A percentile compares a stretch with the other conserved stretches of the same genome.
phyloP scores from a whole-genome alignment of 73 alveolate genomes.

The Loxodes magnus region DNA sequence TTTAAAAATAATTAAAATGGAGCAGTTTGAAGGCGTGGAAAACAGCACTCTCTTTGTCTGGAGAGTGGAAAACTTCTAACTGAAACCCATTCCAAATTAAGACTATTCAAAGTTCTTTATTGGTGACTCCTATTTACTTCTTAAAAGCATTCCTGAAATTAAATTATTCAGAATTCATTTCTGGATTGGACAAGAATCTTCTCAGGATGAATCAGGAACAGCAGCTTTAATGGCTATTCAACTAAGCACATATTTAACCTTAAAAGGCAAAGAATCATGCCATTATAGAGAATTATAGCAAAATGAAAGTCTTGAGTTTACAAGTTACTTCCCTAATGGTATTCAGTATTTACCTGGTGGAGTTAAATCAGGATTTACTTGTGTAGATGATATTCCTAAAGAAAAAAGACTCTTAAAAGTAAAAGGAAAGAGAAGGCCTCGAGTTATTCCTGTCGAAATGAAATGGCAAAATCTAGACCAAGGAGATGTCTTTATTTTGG shows the following conservation, averaged over 20 bases:
- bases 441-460: conserved; percentile 31
- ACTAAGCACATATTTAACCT: conserved; percentile 12
- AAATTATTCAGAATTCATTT: conserved; percentile 37
- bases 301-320: conserved; percentile 28
- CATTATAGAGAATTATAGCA: conserved; percentile 33
- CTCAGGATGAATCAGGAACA: conserved; percentile 37
- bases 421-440: conserved; percentile 43
- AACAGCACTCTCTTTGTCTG: conserved; percentile 25
- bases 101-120: conserved; percentile 30
- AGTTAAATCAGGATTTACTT: conserved; percentile 34
- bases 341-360: conserved; percentile 39
- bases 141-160: conserved; percentile 19
- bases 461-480: conserved; percentile 18
- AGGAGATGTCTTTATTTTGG: conserved; percentile 44
- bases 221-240: conserved; percentile 48
- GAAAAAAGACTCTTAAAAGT: conserved; percentile 24
- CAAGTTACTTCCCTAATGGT: conserved; percentile 32
- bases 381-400: conserved; percentile 21
- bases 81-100: conserved; percentile 14
- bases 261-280: conserved; percentile 19
- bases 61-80: conserved; percentile 39
- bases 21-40: conserved; percentile 29
- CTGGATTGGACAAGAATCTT: conserved; percentile 45
- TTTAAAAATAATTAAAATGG: no score
- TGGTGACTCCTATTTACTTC: conserved; percentile 40